These are phyloP conservation scores for Didymosphaeria variabile DNA, from an alignment of 2,329 filamentous ascomycete genomes.

Conservation along the genomic window DNA sequence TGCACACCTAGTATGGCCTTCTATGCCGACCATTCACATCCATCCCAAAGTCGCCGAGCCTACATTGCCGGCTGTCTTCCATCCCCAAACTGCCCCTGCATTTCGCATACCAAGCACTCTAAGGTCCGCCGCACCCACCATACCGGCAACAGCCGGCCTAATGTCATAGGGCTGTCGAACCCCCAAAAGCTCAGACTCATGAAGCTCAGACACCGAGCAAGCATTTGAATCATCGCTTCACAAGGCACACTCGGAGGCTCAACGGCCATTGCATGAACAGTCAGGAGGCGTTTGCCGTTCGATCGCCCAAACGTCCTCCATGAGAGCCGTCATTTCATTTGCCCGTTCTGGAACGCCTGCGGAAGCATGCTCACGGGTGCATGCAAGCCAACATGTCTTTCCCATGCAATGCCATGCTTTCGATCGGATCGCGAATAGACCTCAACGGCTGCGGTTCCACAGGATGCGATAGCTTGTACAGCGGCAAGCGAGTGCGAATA, in stretches of 20 bases:
- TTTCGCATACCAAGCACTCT: not conserved
- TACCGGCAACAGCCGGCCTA: not conserved
- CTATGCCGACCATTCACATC: not conserved
- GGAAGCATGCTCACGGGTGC: not conserved
- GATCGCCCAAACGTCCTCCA: not conserved
- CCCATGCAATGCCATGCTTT: not conserved
- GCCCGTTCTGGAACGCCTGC: not conserved
- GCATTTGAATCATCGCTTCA: not conserved
- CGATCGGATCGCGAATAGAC: slow-evolving; percentile 5
- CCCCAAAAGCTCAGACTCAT: not conserved
- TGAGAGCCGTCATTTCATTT: not conserved
- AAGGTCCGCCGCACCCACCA: not conserved
- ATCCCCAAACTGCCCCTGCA: not conserved
- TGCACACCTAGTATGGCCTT: not conserved
- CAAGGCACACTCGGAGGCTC: slow-evolving; percentile 2
- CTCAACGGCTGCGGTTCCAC: not conserved
- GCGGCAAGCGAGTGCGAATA: not conserved
- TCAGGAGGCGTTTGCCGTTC: not conserved
- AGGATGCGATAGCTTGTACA: not conserved
- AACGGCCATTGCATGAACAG: not conserved
- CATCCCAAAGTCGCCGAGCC: not conserved
- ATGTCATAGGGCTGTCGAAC: not conserved
- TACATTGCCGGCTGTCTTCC: not conserved
- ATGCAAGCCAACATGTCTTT: not conserved
- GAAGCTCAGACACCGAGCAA: not conserved